Evolutionary conservation across 2,329 filamentous ascomycete genomes (phyloP), one percentile per base, ranked within the genome.

Genomic region (Fusarium sacchari): DNA sequence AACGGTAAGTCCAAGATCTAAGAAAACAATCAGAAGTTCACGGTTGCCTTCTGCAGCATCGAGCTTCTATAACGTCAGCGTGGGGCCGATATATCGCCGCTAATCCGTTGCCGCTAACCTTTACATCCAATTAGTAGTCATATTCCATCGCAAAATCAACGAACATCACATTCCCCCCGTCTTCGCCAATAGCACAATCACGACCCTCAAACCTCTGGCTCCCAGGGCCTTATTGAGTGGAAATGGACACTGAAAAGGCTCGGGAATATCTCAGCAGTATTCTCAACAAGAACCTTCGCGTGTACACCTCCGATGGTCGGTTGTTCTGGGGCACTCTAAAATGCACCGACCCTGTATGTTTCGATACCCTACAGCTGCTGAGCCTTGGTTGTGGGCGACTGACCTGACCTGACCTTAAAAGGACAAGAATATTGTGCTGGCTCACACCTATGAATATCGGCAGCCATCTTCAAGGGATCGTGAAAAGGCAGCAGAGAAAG

Each of bases 241-340:
- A 71, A 40, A 88, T 88, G 83, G 84, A 88, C 50, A 87, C 88
- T 76, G 80, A 84, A 46, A 85, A 88, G 77, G 88, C 89, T 26
- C 83, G 84, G 64, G 78, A 81, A 47, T 93, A 89, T 78, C 86
- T 94, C 34, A 81, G 83, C 39, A 89, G 91, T 30, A 89, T 97
- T 57, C 86, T 97, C 59, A 93, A 93, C 81, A 94, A 94, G 81
- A 93, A 90, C 43, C 84, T 98, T 39, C 92, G 95, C 65, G 85
- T 98, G 61, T 89, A 93, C 77, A 94, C 93, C 20, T 93, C 91
- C 9, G 96, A 98, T 80, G 90, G 90, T 22, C 93, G 96, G 68
- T 91, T 97, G 81, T 99, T 98, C 82, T 90, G 95, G 62, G 96
- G 96, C 26, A 88, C 91, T 72, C 93, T 99, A 84, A 98, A 97